phyloP scores from a whole-genome alignment of 345 rosid species.

The Melaleuca alternifolia region DNA sequence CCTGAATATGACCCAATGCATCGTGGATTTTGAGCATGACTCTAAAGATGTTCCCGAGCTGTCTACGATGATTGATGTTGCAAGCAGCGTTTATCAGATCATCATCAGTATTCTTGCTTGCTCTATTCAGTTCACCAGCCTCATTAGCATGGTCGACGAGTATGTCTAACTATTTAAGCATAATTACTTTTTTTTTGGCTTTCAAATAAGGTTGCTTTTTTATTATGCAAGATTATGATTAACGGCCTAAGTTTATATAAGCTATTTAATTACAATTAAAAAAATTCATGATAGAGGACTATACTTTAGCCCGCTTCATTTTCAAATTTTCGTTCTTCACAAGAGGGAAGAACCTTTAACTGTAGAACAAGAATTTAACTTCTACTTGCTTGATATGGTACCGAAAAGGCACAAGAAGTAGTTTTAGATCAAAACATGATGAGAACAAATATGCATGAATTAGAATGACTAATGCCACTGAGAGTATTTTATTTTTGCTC shows the following conservation, averaged over 20 bases:
- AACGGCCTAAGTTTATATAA: neutral
- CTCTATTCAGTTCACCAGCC: constrained; percentile 1
- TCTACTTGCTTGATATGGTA: neutral
- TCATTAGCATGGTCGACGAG: neutral
- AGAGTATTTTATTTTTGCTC: neutral
- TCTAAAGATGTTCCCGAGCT: constrained; percentile 1
- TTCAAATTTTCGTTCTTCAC: neutral
- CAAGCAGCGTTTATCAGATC: neutral
- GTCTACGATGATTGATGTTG: neutral
- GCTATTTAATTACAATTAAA: neutral
- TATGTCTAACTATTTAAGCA: neutral
- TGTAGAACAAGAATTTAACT: neutral
- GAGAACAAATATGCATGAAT: neutral
- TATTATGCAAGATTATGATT: neutral
- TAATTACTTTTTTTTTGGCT: neutral
- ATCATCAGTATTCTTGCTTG: neutral
- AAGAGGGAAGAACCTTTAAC: neutral
- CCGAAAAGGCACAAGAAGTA: neutral
- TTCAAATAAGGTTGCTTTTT: neutral
- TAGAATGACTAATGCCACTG: neutral
- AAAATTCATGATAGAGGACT: neutral
- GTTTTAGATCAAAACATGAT: neutral
- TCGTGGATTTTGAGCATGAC: constrained; percentile 2
- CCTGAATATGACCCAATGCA: constrained; percentile 2
- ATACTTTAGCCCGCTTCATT: neutral